Percentiles rank a stretch among this genome's conserved stretches.
Conservation (phyloP, 2,329 filamentous ascomycete species). For the Penicillium sp. region DNA sequence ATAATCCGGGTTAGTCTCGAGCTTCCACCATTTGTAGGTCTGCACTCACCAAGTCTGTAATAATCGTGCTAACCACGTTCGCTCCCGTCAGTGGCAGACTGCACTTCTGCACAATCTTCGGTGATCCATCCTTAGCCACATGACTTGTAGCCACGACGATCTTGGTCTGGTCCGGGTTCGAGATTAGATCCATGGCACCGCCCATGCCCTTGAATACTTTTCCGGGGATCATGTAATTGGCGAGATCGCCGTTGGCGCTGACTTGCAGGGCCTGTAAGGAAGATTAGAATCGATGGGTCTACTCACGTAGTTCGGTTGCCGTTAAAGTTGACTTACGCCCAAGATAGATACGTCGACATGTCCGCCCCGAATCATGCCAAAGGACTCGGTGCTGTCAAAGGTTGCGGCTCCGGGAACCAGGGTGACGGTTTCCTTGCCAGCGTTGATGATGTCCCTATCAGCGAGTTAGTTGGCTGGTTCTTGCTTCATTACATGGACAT, state of each 20-base stretch:
- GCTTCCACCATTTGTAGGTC: constrained; percentile 39
- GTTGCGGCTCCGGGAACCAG: constrained; percentile 73
- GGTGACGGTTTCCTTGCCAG: constrained; percentile 85
- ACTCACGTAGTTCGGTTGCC: background rate
- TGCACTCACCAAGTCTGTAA: constrained; percentile 67
- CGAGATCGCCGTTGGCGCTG: constrained; percentile 73
- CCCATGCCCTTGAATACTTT: constrained; percentile 88
- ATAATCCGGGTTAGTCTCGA: background rate
- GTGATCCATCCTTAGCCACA: constrained; percentile 66
- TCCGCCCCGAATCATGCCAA: constrained; percentile 83
- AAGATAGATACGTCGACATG: constrained; percentile 83
- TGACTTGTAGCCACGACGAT: constrained; percentile 72
- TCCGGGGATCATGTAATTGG: constrained; percentile 89
- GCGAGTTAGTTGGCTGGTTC: background rate
- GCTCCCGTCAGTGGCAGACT: constrained; percentile 66
- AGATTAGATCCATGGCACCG: constrained; percentile 72
- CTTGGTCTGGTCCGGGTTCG: constrained; percentile 70
- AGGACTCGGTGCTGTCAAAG: constrained; percentile 80
- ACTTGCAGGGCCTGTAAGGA: constrained; percentile 67
- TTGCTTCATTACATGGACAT: background rate
- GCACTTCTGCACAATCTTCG: constrained; percentile 68
- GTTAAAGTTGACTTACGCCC: constrained; percentile 51
- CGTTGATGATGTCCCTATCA: constrained; percentile 72
- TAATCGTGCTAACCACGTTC: constrained; percentile 69
- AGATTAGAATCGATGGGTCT: background rate